phyloP scores from a whole-genome alignment of 2,329 filamentous ascomycete genomes.

The Ascochyta pisi region DNA sequence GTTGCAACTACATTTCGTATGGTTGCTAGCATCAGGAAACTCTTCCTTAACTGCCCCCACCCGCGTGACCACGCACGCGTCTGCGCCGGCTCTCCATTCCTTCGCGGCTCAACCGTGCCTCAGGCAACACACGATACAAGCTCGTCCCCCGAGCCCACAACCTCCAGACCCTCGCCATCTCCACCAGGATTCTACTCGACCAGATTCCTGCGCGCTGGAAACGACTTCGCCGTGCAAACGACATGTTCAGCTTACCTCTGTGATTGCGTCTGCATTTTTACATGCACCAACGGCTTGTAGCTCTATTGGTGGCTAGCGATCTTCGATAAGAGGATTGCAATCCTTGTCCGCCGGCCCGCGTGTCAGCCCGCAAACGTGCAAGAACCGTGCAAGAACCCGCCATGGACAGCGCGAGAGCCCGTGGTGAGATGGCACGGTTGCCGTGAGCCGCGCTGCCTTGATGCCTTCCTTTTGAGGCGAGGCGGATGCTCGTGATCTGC shows the following conservation, averaged over 20 bases:
- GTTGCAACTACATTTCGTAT: background rate
- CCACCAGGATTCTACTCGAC: slow-evolving; percentile 9
- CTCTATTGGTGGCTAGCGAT: slow-evolving; percentile 26
- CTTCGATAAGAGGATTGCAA: slow-evolving; percentile 18
- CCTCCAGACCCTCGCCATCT: background rate
- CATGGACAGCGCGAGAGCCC: background rate
- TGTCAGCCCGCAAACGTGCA: slow-evolving; percentile 12
- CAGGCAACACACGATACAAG: background rate
- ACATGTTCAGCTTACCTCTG: slow-evolving; percentile 2
- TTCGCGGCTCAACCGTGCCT: slow-evolving; percentile 7
- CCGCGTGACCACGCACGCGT: background rate
- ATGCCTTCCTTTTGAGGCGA: slow-evolving; percentile 8
- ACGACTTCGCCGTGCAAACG: background rate
- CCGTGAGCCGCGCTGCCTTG: slow-evolving; percentile 6
- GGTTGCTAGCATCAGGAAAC: background rate
- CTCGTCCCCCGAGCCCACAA: background rate
- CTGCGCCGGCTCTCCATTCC: slow-evolving; percentile 3
- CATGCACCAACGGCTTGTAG: slow-evolving; percentile 18
- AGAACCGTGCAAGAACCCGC: slow-evolving; percentile 4
- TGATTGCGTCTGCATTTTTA: slow-evolving; percentile 4
- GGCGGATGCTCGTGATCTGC: slow-evolving; percentile 5
- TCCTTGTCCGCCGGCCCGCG: slow-evolving; percentile 24
- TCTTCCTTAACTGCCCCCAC: background rate
- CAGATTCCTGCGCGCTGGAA: slow-evolving; percentile 4
- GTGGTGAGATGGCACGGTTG: background rate